phyloP scores from a whole-genome alignment of 495 filamentous ascomycete genomes.

The Penicillium pulvis region DNA sequence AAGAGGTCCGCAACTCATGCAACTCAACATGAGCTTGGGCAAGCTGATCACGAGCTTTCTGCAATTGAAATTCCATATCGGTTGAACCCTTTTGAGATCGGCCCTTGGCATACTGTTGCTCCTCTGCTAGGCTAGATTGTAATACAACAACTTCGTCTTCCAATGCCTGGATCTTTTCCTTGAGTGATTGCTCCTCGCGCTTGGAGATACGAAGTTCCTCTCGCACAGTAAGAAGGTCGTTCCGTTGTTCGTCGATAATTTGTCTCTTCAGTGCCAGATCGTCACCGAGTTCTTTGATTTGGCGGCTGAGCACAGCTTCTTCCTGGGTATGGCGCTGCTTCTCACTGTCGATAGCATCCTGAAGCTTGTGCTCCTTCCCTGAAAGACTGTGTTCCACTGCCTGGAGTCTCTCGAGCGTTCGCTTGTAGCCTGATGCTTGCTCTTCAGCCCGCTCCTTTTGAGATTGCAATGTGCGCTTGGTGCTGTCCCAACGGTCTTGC shows the following conservation, averaged over 20 bases:
- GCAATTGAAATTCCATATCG: constrained; percentile 51
- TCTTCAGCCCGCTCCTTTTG: constrained; percentile 70
- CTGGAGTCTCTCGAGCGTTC: constrained; percentile 72
- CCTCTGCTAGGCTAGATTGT: constrained; percentile 74
- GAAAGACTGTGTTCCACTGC: constrained; percentile 65
- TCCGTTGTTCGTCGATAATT: constrained; percentile 53
- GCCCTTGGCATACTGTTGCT: constrained; percentile 63
- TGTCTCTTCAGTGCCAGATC: constrained; percentile 58
- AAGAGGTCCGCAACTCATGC: constrained; percentile 53
- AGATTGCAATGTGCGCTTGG: constrained; percentile 62
- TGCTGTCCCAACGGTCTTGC: constrained; percentile 69
- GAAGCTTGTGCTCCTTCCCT: constrained; percentile 63
- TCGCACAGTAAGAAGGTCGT: constrained; percentile 60
- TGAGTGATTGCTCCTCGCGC: constrained; percentile 62
- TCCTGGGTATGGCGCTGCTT: constrained; percentile 57
- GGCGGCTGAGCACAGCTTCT: constrained; percentile 55
- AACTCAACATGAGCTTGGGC: constrained; percentile 62
- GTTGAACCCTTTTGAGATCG: constrained; percentile 49
- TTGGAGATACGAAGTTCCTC: constrained; percentile 70
- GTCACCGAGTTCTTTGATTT: constrained; percentile 59
- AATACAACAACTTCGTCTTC: constrained; percentile 81
- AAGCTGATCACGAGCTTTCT: constrained; percentile 62
- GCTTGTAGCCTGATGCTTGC: constrained; percentile 67
- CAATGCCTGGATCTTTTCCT: constrained; percentile 69
- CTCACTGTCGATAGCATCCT: constrained; percentile 63